Evolutionary conservation across 2,329 filamentous ascomycete species (phyloP), one percentile per base, ranked within the genome.

Genomic region (Trichoderma sp.): DNA sequence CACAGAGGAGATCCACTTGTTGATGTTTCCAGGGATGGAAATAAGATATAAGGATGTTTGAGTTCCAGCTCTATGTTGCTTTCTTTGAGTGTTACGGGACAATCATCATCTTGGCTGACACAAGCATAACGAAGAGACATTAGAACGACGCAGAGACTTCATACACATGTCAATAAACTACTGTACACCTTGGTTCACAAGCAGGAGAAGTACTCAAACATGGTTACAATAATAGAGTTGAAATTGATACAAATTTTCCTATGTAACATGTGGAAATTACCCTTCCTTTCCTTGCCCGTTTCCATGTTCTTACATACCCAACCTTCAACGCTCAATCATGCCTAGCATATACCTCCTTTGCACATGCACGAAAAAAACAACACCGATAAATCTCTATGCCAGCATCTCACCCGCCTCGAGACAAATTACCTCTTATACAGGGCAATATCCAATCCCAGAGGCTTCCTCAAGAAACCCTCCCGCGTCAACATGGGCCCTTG

Each of bases 381-480:
- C n/a, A 9, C 42, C 42, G 19, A 48, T 22, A 22, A 48, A 12
- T 13, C 42, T n/a, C 19, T 5, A 63, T 52, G 8, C 29, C 15
- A 63, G n/a, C 25, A 12, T 5, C 15, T 15, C 0, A 4, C 5
- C 45, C 29, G 15, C 42, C 4, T 37, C 4, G 37, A 45, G 27
- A 17, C 27, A 7, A 54, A 63, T 15, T 45, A 73, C 25, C 76
- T 75, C 57, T 70, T 74, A 48, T 70, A 74, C 35, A 78, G 50
- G 0, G 73, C 74, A 60, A 78, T 74, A 60, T 89, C 80, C 76
- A 93, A 79, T 2, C 83, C 89, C 48, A 94, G 70, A 0, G 92
- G 92, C 82, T 96, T 96, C 74, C 92, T 84, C 79, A 95, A 79
- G 76, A 96, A 96, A 0, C 92, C 92, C 76, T 95, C 92, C 17